Evolutionary conservation across 805 yeast genomes (phyloP).

Genomic region (Metschnikowia cubensis): DNA sequence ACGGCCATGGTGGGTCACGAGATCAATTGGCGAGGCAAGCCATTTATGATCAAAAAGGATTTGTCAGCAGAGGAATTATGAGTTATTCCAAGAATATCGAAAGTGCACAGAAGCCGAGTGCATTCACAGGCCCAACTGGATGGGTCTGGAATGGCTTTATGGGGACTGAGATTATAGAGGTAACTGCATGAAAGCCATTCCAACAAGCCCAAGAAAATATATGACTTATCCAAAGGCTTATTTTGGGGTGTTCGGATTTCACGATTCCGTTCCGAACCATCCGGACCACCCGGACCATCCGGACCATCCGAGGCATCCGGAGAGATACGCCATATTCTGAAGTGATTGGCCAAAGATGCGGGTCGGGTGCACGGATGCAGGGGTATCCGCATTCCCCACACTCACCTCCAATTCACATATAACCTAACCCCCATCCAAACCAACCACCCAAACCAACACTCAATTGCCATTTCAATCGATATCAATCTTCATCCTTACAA

Average conservation of each 20-base stretch:
- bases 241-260: neutral
- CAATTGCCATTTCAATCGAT: too few relatives aligned
- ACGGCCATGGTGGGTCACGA: constrained; percentile 73
- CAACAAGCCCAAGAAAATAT: too few relatives aligned
- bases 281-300: too few relatives aligned
- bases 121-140: too few relatives aligned
- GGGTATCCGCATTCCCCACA: neutral
- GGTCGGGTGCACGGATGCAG: neutral
- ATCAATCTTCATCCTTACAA: neutral
- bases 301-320: too few relatives aligned
- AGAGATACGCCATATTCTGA: too few relatives aligned
- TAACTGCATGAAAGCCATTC: neutral
- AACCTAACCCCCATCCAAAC: neutral
- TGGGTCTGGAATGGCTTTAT: too few relatives aligned
- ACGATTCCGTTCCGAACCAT: neutral
- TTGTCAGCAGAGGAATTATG: constrained; percentile 66
- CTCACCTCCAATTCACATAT: neutral
- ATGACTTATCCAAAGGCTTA: neutral
- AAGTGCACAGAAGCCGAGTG: too few relatives aligned
- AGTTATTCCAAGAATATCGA: too few relatives aligned
- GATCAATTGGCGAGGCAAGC: constrained; percentile 76
- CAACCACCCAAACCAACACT: neutral
- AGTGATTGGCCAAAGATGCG: too few relatives aligned
- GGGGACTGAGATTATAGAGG: neutral
- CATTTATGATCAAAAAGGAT: constrained; percentile 69